Conservation (phyloP, 1,284 basidiomycete species). For the Exsudoporus floridanus region DNA sequence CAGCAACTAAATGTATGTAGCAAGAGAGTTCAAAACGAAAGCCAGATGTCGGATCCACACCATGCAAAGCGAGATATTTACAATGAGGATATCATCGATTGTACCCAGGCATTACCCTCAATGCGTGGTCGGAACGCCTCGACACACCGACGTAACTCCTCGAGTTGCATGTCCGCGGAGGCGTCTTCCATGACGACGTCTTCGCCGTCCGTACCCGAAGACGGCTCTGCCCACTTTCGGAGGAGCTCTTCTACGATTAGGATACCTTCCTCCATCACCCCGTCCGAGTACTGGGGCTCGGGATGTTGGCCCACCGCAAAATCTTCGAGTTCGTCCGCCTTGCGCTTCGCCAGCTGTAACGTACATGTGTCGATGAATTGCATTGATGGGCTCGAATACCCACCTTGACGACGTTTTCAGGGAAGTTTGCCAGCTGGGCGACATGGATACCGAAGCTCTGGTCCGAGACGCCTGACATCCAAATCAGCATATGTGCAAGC, state of each 20-base stretch:
- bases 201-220: slow-evolving; percentile 43
- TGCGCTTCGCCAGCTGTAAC: slow-evolving; percentile 82
- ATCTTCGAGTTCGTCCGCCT: slow-evolving; percentile 96
- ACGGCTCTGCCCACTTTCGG: slow-evolving; percentile 60
- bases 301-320: slow-evolving; percentile 59
- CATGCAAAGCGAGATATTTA: slow-evolving; percentile 23
- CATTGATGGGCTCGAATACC: slow-evolving; percentile 11
- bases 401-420: slow-evolving; percentile 89
- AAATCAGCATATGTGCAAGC: neutral
- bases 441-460: slow-evolving; percentile 99
- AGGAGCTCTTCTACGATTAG: slow-evolving; percentile 81
- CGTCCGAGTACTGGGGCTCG: slow-evolving; percentile 53
- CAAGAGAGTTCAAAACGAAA: slow-evolving; percentile 2
- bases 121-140: slow-evolving; percentile 68
- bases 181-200: slow-evolving; percentile 59
- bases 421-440: slow-evolving; percentile 94
- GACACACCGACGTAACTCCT: slow-evolving; percentile 63
- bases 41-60: neutral
- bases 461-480: slow-evolving; percentile 71
- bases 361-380: neutral
- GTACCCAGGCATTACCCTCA: slow-evolving; percentile 67
- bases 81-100: slow-evolving; percentile 52
- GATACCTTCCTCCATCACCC: slow-evolving; percentile 77
- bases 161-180: slow-evolving; percentile 59
- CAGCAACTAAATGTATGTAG: slow-evolving; percentile 5